phyloP scores from a whole-genome alignment of 2,329 filamentous ascomycete species.

The Colletotrichum sp. region DNA sequence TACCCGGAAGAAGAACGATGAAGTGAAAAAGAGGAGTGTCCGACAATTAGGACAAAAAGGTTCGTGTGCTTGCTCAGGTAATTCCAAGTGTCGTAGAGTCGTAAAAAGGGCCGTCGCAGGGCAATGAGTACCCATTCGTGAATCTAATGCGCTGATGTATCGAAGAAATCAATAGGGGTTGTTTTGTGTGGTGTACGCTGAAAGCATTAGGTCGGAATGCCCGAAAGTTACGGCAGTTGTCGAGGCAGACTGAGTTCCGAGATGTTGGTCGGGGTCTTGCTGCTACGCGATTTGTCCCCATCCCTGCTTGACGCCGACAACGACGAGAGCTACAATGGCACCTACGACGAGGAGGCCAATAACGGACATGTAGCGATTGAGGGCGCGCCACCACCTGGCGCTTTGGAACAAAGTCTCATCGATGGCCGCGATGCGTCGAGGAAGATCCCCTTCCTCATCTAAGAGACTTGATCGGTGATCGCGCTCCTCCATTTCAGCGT shows the following conservation, averaged over 20 bases:
- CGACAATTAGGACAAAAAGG: not conserved
- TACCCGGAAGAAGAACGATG: not conserved
- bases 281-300: constrained; percentile 39
- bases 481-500: constrained; percentile 56
- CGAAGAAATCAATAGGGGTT: not conserved
- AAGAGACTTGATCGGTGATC: constrained; percentile 44
- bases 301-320: constrained; percentile 56
- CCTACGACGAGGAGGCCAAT: constrained; percentile 60
- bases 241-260: not conserved
- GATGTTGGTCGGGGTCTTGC: too few species aligned
- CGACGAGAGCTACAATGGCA: constrained; percentile 54
- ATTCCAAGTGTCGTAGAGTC: constrained; percentile 15
- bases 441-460: constrained; percentile 38
- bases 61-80: not conserved
- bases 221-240: not conserved
- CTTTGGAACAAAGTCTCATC: constrained; percentile 55
- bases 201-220: not conserved
- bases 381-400: constrained; percentile 63
- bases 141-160: not conserved
- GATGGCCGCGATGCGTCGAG: constrained; percentile 36
- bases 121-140: not conserved
- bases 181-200: not conserved
- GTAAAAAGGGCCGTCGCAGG: constrained; percentile 11
- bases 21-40: not conserved
- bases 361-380: constrained; percentile 64